phyloP scores from a whole-genome alignment of 2,329 filamentous ascomycete species.

The Aspergillus ochraceus region DNA sequence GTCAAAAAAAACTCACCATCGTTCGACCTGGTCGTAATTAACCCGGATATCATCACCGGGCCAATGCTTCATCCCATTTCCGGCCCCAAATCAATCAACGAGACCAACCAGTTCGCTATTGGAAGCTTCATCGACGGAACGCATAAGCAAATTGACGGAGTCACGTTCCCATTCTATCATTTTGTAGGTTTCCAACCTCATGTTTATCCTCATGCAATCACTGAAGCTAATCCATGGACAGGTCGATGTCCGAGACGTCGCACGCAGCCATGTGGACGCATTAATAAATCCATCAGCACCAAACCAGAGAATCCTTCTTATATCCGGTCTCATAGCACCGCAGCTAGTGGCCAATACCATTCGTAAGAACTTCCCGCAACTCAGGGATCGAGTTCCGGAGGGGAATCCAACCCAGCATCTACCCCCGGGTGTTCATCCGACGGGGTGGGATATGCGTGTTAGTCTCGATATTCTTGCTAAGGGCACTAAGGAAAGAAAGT shows the following conservation, averaged over 20 bases:
- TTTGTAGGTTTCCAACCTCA: slow-evolving; percentile 7
- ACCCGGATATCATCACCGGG: slow-evolving; percentile 23
- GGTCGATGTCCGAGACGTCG: slow-evolving; percentile 16
- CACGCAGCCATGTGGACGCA: slow-evolving; percentile 11
- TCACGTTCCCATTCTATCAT: slow-evolving; percentile 19
- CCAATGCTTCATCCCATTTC: slow-evolving; percentile 22
- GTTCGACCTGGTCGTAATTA: slow-evolving; percentile 20
- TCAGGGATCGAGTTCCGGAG: slow-evolving; percentile 49
- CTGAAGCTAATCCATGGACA: not conserved
- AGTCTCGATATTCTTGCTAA: slow-evolving; percentile 16
- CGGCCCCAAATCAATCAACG: slow-evolving; percentile 19
- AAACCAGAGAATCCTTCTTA: slow-evolving; percentile 50
- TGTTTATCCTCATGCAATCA: not conserved
- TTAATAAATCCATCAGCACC: slow-evolving; percentile 6
- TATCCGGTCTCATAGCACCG: slow-evolving; percentile 50
- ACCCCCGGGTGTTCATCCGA: slow-evolving; percentile 21
- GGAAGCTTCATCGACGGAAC: slow-evolving; percentile 25
- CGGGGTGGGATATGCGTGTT: slow-evolving; percentile 20
- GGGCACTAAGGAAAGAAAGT: slow-evolving; percentile 18
- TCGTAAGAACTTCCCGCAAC: slow-evolving; percentile 52
- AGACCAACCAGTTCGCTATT: slow-evolving; percentile 24
- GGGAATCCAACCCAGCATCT: slow-evolving; percentile 33
- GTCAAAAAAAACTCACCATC: slow-evolving; percentile 9
- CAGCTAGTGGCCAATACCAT: slow-evolving; percentile 47
- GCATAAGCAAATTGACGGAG: slow-evolving; percentile 15